phyloP scores from a whole-genome alignment of 768 basidiomycete genomes.

The Kwoniella sp. region DNA sequence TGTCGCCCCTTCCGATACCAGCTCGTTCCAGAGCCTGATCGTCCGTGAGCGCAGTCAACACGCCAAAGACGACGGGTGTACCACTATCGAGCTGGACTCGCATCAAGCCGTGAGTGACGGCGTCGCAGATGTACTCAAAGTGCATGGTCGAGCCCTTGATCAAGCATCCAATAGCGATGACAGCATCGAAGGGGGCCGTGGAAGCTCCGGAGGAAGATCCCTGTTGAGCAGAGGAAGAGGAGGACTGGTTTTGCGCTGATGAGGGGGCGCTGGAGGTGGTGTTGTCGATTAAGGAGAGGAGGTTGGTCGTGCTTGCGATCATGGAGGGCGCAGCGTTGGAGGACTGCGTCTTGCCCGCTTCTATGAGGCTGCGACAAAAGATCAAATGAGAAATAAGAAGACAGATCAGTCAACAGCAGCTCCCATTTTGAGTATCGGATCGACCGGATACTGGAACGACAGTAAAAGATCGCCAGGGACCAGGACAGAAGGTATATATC shows the following conservation, averaged over 20 bases:
- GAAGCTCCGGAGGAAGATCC: constrained; percentile 25
- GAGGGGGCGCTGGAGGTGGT: constrained; percentile 61
- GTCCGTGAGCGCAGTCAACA: constrained; percentile 86
- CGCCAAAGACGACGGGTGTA: constrained; percentile 93
- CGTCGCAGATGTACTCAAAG: constrained; percentile 97
- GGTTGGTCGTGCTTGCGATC: constrained; percentile 63
- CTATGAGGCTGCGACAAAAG: constrained; percentile 75
- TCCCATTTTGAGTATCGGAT: background rate
- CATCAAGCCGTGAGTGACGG: constrained; percentile 92
- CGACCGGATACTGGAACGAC: background rate
- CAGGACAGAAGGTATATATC: too few relatives aligned
- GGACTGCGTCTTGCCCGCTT: constrained; percentile 80
- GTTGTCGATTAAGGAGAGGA: constrained; percentile 60
- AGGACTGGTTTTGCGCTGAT: constrained; percentile 49
- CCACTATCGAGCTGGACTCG: constrained; percentile 89
- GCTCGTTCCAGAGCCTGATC: constrained; percentile 93
- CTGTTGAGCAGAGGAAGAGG: constrained; percentile 56
- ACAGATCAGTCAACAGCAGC: constrained; percentile 4
- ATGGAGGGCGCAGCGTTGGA: constrained; percentile 78
- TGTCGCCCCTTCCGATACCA: constrained; percentile 71
- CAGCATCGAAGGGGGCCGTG: constrained; percentile 76
- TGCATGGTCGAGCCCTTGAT: constrained; percentile 99
- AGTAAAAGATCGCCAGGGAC: too few relatives aligned
- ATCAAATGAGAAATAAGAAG: background rate
- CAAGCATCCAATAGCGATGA: constrained; percentile 95